These are phyloP conservation scores for Hypoxylon rubiginosum DNA, from an alignment of 2,329 filamentous ascomycete species.

Conservation along the genomic window DNA sequence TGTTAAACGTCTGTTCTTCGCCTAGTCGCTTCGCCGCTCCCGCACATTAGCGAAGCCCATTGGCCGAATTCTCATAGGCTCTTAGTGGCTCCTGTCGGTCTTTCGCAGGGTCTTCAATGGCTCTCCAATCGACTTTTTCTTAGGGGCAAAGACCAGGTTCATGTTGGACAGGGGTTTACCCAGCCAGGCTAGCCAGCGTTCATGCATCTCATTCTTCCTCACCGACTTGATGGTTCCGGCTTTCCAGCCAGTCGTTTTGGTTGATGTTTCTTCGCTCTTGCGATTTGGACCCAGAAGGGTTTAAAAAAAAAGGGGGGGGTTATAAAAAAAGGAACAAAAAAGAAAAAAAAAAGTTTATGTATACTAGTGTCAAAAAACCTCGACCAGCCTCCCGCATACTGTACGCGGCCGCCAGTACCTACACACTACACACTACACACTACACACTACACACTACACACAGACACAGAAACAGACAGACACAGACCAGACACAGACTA, in stretches of 20 bases:
- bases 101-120: slow-evolving; percentile 53
- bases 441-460: too few species aligned
- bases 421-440: too few species aligned
- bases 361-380: too few species aligned
- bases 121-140: slow-evolving; percentile 46
- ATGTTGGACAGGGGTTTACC: slow-evolving; percentile 47
- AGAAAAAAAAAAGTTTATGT: slow-evolving; percentile 3
- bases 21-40: slow-evolving; percentile 58
- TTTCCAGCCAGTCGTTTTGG: slow-evolving; percentile 47
- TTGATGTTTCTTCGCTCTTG: slow-evolving; percentile 33
- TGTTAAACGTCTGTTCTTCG: slow-evolving; percentile 60
- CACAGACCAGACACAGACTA: slow-evolving; percentile 19
- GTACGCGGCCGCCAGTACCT: slow-evolving; percentile 3
- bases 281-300: slow-evolving; percentile 25
- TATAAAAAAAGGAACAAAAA: slow-evolving; percentile 19
- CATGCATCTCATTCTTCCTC: slow-evolving; percentile 61
- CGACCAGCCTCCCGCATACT: slow-evolving; percentile 1
- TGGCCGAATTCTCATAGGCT: slow-evolving; percentile 23
- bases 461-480: slow-evolving; percentile 1
- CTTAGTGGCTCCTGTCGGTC: slow-evolving; percentile 49
- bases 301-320: slow-evolving; percentile 13
- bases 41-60: slow-evolving; percentile 42
- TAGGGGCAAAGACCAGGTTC: slow-evolving; percentile 50
- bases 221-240: slow-evolving; percentile 59
- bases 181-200: slow-evolving; percentile 55